Evolutionary conservation across 1,284 basidiomycete genomes (phyloP).

Genomic region (Papiliotrema terrestris): DNA sequence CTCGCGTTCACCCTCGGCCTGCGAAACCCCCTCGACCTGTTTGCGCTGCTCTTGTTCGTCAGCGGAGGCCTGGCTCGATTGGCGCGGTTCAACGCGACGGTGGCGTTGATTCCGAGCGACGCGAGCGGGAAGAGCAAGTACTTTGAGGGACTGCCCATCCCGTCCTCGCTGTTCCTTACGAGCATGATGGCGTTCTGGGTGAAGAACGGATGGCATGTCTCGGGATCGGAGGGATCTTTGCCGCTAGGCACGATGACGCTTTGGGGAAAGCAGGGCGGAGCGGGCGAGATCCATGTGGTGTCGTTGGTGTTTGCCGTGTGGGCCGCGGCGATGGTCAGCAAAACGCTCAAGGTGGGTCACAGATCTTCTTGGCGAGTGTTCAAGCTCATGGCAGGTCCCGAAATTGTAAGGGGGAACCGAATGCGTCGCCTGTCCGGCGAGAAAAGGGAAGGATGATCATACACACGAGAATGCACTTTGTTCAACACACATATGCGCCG

Average conservation of each 20-base stretch:
- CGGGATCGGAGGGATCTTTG: constrained; percentile 46
- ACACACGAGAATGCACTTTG: no score
- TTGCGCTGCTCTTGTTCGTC: constrained; percentile 83
- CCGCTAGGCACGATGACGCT: constrained; percentile 69
- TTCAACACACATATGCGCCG: no score
- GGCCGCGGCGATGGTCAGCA: constrained; percentile 94
- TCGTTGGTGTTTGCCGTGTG: constrained; percentile 70
- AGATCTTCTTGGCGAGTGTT: not conserved
- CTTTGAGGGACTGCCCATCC: constrained; percentile 97
- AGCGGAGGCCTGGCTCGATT: constrained; percentile 71
- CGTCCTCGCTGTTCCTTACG: constrained; percentile 81
- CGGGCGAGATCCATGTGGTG: constrained; percentile 74
- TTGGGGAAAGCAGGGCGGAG: constrained; percentile 67
- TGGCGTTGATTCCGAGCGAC: constrained; percentile 90
- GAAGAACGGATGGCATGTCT: constrained; percentile 72
- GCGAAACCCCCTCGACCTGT: constrained; percentile 81
- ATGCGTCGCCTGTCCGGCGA: no score
- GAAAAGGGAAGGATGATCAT: no score
- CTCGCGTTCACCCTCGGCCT: constrained; percentile 89
- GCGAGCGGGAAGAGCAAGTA: constrained; percentile 81
- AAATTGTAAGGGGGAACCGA: not conserved
- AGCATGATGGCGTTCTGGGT: constrained; percentile 77
- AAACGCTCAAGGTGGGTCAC: constrained; percentile 68
- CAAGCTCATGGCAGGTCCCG: not conserved
- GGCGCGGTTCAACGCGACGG: constrained; percentile 97